phyloP scores from a whole-genome alignment of 1,139 yeast genomes.

The Eremothecium gossypii region DNA sequence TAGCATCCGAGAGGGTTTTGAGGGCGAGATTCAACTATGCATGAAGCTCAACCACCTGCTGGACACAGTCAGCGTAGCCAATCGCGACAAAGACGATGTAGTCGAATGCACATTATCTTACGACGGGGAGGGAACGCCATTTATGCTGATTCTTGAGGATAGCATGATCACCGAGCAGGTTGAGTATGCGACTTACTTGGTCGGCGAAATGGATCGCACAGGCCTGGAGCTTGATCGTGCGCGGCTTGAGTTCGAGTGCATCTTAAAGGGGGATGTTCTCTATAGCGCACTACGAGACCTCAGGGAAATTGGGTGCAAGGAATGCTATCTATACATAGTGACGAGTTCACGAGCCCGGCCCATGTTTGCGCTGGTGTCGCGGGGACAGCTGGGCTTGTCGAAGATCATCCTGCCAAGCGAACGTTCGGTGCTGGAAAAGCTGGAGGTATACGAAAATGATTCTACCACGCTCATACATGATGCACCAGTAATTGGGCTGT shows the following conservation, averaged over 20 bases:
- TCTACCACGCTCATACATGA: conserved; percentile 23
- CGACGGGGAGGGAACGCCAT: conserved; percentile 53
- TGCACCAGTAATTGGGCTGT: conserved; percentile 34
- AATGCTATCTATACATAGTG: conserved; percentile 44
- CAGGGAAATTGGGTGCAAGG: conserved; percentile 52
- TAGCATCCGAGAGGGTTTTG: conserved; percentile 14
- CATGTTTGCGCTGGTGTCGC: conserved; percentile 44
- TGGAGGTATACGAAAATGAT: conserved; percentile 28
- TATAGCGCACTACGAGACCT: conserved; percentile 59
- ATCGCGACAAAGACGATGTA: conserved; percentile 23
- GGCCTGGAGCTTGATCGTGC: conserved; percentile 42
- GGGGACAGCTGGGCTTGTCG: conserved; percentile 56
- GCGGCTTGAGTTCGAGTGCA: conserved; percentile 51
- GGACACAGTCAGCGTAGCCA: conserved; percentile 37
- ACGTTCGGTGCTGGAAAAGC: conserved; percentile 48
- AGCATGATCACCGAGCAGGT: conserved; percentile 58
- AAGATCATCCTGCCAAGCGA: conserved; percentile 62
- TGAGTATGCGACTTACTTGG: conserved; percentile 52
- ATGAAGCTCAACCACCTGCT: conserved; percentile 37
- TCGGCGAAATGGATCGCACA: conserved; percentile 32
- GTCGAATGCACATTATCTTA: conserved; percentile 43
- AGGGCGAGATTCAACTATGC: conserved; percentile 23
- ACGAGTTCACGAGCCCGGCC: conserved; percentile 25
- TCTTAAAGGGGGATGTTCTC: conserved; percentile 56
- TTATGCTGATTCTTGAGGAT: conserved; percentile 65